Evolutionary conservation across 148 eudicot species (phyloP), one percentile per base, ranked within the genome.

Genomic region (Salicornia ramosissima): DNA sequence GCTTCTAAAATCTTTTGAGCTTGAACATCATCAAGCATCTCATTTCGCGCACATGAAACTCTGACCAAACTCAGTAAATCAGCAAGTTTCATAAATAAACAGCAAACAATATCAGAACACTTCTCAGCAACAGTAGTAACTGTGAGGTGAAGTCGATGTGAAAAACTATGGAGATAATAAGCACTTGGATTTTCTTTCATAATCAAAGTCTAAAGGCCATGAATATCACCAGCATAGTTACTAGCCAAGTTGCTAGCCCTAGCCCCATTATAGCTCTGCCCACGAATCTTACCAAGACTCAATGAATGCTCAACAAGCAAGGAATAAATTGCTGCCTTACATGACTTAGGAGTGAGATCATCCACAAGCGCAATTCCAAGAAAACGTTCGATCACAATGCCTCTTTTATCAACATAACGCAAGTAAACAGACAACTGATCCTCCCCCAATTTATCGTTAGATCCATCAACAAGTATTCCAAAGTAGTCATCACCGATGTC

Each of bases 191-290:
- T 16, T 9, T 61, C 65, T 34, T 61, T 40, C 65, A 61, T 36
- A 19, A 61, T 22, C 65, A 68, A 36, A 21, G 71, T 25, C 34
- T 24, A 22, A 14, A 68, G 61, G 12, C 50, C 71, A 68, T 68
- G 55, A 24, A 68, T 33, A 11, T 36, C 31, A 26, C 80, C 30
- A 3, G 7, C 12, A 13, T 34, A 33, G 46, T 55, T 65, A 55
- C 31, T 28, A 55, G 33, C 59, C 80, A 77, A 65, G 22, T 71
- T 29, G 8, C 53, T 72, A 14, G 55, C 69, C 19, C 40, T 36
- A n/a, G n/a, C n/a, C n/a, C 69, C 59, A 10, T 78, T 64, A 34
- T 72, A 72, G 46, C 77, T 53, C 22, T 78, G 74, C 3, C 76
- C 73, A 2, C 65, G 33, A 22, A 72, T 28, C 21, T 19, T 67